Conservation (phyloP, 495 filamentous ascomycete species). For the Penicillium paxilli region DNA sequence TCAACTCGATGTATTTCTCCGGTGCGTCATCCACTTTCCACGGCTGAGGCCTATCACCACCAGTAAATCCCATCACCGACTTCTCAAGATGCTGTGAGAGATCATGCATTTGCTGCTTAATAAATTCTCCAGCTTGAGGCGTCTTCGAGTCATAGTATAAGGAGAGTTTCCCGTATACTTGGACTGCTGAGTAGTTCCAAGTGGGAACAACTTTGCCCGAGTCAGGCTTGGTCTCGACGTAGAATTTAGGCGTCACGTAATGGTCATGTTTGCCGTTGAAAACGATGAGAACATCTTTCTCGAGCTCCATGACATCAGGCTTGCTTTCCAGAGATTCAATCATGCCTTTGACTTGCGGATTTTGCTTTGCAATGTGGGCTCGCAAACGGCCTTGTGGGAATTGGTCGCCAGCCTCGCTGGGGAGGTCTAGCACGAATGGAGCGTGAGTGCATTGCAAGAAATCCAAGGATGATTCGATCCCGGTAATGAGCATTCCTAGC, state of each 20-base stretch:
- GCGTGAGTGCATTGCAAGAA: conserved; percentile 48
- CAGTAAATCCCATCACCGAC: not conserved
- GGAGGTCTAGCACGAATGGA: conserved; percentile 45
- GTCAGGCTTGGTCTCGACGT: conserved; percentile 33
- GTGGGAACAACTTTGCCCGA: not conserved
- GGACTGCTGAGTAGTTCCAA: not conserved
- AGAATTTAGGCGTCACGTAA: conserved; percentile 54
- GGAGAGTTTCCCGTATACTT: not conserved
- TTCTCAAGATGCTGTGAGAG: not conserved
- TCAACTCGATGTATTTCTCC: conserved; percentile 34
- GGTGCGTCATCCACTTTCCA: conserved; percentile 49
- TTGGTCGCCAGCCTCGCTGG: not conserved
- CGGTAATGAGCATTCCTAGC: conserved; percentile 47
- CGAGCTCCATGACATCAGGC: conserved; percentile 15
- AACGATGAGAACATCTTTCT: conserved; percentile 42
- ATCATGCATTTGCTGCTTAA: not conserved
- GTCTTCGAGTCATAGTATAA: conserved; percentile 25
- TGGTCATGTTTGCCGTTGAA: conserved; percentile 38
- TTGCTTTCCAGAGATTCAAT: conserved; percentile 28
- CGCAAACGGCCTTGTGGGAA: conserved; percentile 24
- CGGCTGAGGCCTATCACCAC: conserved; percentile 19
- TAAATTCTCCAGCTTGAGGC: conserved; percentile 22
- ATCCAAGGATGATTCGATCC: conserved; percentile 39
- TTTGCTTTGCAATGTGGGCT: conserved; percentile 47
- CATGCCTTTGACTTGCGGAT: conserved; percentile 49